Evolutionary conservation across 148 eudicot genomes (phyloP).

Genomic region (Nepenthes mirabilis): DNA sequence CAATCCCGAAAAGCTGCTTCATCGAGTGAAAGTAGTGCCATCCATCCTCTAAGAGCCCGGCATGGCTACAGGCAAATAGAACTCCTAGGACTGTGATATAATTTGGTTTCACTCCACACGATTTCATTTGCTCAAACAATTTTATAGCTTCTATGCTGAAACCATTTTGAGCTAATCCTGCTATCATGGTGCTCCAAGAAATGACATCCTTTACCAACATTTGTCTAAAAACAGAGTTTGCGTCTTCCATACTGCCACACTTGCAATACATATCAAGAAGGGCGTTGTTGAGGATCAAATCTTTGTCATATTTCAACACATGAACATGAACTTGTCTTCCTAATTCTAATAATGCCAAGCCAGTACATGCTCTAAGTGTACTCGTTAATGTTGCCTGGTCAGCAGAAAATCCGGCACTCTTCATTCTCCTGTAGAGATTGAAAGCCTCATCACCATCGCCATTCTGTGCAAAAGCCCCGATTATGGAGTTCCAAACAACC

Average conservation of each 20-base stretch:
- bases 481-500: constrained; percentile 48
- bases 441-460: constrained; percentile 31
- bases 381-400: constrained; percentile 31
- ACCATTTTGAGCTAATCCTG: constrained; percentile 40
- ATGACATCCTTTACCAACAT: constrained; percentile 29
- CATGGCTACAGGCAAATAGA: constrained; percentile 43
- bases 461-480: constrained; percentile 45
- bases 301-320: constrained; percentile 27
- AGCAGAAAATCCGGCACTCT: constrained; percentile 25
- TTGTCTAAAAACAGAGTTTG: constrained; percentile 15
- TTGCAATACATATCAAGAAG: constrained; percentile 44
- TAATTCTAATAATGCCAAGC: constrained; percentile 29
- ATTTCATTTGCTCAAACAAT: constrained; percentile 30
- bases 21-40: constrained; percentile 26
- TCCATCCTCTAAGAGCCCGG: constrained; percentile 31
- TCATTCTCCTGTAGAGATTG: constrained; percentile 28
- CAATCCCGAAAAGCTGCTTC: constrained; percentile 30
- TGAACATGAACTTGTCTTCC: constrained; percentile 44
- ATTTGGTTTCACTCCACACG: constrained; percentile 16
- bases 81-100: constrained; percentile 34
- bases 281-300: constrained; percentile 37
- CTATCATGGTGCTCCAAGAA: constrained; percentile 43
- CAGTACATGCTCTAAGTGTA: constrained; percentile 35
- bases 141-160: constrained; percentile 27
- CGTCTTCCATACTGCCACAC: constrained; percentile 34